Conservation (phyloP, 495 filamentous ascomycete species). For the Elasticomyces elasticus region DNA sequence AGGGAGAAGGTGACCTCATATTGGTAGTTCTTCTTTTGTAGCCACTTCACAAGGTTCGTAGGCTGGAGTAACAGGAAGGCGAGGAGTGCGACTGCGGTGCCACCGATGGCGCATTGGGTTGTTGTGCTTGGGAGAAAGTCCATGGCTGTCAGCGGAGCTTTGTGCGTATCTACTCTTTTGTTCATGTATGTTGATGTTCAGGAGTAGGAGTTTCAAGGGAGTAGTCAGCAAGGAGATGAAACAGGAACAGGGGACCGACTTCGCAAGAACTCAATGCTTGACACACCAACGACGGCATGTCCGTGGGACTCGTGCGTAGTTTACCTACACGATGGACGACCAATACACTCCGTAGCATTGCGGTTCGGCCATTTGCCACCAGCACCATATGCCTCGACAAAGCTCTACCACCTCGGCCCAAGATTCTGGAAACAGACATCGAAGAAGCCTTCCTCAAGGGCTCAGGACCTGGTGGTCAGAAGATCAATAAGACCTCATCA, state of each 20-base stretch:
- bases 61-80: slow-evolving; percentile 26
- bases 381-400: slow-evolving; percentile 30
- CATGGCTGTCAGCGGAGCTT: not conserved
- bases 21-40: slow-evolving; percentile 73
- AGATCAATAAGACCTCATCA: slow-evolving; percentile 97
- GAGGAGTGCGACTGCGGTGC: slow-evolving; percentile 2
- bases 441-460: slow-evolving; percentile 81
- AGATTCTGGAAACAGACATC: slow-evolving; percentile 67
- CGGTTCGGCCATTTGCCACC: slow-evolving; percentile 3
- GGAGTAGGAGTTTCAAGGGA: not conserved
- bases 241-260: not conserved
- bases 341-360: not conserved
- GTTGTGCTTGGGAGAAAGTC: slow-evolving; percentile 1
- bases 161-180: not conserved
- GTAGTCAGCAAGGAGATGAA: not conserved
- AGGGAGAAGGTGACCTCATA: slow-evolving; percentile 77
- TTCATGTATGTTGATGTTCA: not conserved
- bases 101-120: not conserved
- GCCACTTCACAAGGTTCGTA: slow-evolving; percentile 47
- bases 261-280: not conserved
- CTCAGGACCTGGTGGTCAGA: slow-evolving; percentile 88
- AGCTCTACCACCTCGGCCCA: slow-evolving; percentile 63
- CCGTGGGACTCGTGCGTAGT: not conserved
- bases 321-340: not conserved
- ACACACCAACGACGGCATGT: not conserved